A percentile compares a stretch with the other conserved stretches of the same genome.
Evolutionary conservation across 1,284 basidiomycete genomes (phyloP).

Genomic region (Amylostereum chailletii): DNA sequence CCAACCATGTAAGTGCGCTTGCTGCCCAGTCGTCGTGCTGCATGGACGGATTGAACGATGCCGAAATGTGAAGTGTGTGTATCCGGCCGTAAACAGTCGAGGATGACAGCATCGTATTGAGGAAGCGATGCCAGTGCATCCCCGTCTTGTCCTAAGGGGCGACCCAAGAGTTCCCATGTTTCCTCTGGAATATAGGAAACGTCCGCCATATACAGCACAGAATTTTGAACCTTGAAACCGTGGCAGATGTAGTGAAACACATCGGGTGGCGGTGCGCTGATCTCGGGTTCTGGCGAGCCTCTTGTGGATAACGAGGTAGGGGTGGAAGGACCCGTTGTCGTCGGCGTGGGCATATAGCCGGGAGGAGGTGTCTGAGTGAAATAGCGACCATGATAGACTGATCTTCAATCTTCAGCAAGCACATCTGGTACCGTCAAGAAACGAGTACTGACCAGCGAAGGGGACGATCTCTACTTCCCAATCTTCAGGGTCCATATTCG

Average conservation of each 20-base stretch:
- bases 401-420: conserved; percentile 1
- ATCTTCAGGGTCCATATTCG: conserved; percentile 20
- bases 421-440: background rate
- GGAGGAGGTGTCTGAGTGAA: conserved; percentile 35
- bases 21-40: conserved; percentile 47
- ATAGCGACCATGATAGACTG: conserved; percentile 60
- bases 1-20: conserved; percentile 62
- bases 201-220: conserved; percentile 67
- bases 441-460: conserved; percentile 42
- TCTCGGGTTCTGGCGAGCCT: background rate
- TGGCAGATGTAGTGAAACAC: conserved; percentile 60
- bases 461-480: conserved; percentile 60
- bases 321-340: conserved; percentile 33
- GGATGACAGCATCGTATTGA: conserved; percentile 37
- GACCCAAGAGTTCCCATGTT: conserved; percentile 46
- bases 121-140: conserved; percentile 23
- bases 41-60: conserved; percentile 43
- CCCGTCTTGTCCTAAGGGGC: conserved; percentile 17
- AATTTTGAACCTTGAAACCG: conserved; percentile 64
- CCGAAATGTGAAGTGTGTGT: conserved; percentile 70
- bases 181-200: conserved; percentile 66
- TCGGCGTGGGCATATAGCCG: conserved; percentile 27
- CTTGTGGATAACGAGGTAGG: conserved; percentile 21
- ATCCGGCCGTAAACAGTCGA: conserved; percentile 61
- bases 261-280: conserved; percentile 15